Conservation (phyloP, 495 filamentous ascomycete species). For the Trichoderma gamsii region DNA sequence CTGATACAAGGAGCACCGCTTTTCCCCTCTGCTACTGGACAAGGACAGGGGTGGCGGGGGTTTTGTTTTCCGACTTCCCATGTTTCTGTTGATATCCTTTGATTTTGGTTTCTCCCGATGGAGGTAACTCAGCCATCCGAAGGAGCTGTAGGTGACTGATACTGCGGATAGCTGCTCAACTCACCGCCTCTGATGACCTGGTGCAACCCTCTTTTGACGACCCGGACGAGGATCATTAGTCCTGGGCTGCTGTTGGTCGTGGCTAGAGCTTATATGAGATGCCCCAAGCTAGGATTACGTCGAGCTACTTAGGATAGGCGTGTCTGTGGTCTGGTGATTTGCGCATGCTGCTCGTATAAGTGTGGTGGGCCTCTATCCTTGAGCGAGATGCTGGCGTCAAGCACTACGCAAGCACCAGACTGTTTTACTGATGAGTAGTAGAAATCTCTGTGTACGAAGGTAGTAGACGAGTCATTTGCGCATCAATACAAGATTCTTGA, state of each 20-base stretch:
- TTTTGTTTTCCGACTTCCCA: neutral
- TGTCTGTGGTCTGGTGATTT: slow-evolving; percentile 9
- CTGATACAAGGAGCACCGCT: neutral
- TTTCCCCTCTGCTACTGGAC: neutral
- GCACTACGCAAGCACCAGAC: too few relatives aligned
- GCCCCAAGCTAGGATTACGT: neutral
- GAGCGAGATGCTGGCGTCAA: too few relatives aligned
- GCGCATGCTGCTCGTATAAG: neutral
- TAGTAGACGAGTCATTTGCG: too few relatives aligned
- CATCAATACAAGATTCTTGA: too few relatives aligned
- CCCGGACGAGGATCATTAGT: neutral
- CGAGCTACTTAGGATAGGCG: neutral
- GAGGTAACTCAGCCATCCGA: neutral
- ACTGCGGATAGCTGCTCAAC: slow-evolving; percentile 10
- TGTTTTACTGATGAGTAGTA: too few relatives aligned
- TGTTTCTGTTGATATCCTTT: neutral
- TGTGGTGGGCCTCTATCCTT: neutral
- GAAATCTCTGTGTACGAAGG: too few relatives aligned
- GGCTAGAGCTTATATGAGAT: neutral
- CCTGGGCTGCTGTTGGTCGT: neutral
- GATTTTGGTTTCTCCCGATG: neutral
- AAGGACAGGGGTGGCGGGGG: neutral
- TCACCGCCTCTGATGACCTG: slow-evolving; percentile 4
- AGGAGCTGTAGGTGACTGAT: neutral
- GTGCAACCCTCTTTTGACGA: neutral